Base-by-base conservation (phyloP, 345 rosid species). In the Bruguiera parviflora region DNA sequence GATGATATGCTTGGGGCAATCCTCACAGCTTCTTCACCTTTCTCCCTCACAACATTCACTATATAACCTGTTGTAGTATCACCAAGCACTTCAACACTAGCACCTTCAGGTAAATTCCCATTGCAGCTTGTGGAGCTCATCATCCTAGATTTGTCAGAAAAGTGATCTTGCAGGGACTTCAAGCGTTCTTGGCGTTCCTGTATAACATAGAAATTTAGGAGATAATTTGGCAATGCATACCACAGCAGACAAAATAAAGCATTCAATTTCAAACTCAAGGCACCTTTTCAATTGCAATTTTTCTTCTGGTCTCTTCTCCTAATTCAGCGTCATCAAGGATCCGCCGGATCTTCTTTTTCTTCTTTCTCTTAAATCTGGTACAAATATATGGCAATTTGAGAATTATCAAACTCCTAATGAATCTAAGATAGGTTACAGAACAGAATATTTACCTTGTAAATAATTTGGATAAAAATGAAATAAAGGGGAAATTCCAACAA, bases 201-300 rank as follows among this genome's bases (percentile, higher is more conserved):
- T 73, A 80, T 72, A 77, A 65, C 58, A 70, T 49, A 64, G 60
- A 51, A 74, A 51, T 47, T 53, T 58, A 69, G 71, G 35, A 66
- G 61, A 69, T 73, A 81, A 68, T 64, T 66, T 52, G 67, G 58
- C 35, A 49, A 53, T 21, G 71, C 53, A 33, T 63, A 51, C 55
- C 65, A 72, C 55, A 64, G 69, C 64, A 18, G 10, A 67, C 58
- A 10, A 35, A 75, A 63, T 39, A 52, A 68, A 65, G 53, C 32
- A 67, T 43, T 13, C 49, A 56, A 56, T 56, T 21, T 56, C 71
- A 52, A 67, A 53, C 29, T 11, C 24, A 63, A 6, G 53, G 32
- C 32, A 90, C 98, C 92, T 96, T 92, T 83, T 96, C 99, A 33
- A 96, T 89, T 66, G 99, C 99, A 70, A 92, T 96, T 88, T 96